Base-by-base conservation (phyloP, 164 flowering plant genomes). In the Sextonia rubra region DNA sequence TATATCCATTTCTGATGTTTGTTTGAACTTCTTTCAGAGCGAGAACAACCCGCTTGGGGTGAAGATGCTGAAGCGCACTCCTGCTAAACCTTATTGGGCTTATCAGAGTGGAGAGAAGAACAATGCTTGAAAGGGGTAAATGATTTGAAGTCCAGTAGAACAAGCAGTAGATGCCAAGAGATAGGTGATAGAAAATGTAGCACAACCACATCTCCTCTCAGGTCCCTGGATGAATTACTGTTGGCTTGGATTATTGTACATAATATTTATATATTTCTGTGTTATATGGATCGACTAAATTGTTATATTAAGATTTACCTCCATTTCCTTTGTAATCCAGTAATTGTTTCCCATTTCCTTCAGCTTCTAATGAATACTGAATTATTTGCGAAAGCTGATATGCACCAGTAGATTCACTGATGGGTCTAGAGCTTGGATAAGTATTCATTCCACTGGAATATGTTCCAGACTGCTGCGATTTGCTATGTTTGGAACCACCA, bases 11-110 rank as follows among this genome's bases (percentile, higher is more conserved):
- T 68, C 0, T 22, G 47, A 48, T 24, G 29, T 67, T 7, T 66
- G 48, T 71, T 55, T 49, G 37, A 75, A 52, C 12, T 47, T 77
- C 29, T 18, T 68, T 75, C 94, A 93, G 99, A 87, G 92, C 85
- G 87, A 93, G 86, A 75, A 79, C 82, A 90, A 82, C 73, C 93
- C 93, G 23, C 77, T 95, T 27, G 86, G 89, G 56, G 92, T 95
- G 60, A 87, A 85, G 85, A 90, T 91, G 71, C 52, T 86, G 85
- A 86, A 82, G 80, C 92, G 92, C 69, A 84, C 83, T 25, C 83
- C 91, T 20, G 99, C 99, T 20, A 87, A 77, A 58, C 88, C 87
- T 15, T 60, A 75, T 66, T 81, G 87, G 92, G 84, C 83, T 8
- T 76, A 66, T 60, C 77, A 81, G 7, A 71, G 66, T 23, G 68